phyloP scores from a whole-genome alignment of 495 filamentous ascomycete species.

The Aspergillus affinis region DNA sequence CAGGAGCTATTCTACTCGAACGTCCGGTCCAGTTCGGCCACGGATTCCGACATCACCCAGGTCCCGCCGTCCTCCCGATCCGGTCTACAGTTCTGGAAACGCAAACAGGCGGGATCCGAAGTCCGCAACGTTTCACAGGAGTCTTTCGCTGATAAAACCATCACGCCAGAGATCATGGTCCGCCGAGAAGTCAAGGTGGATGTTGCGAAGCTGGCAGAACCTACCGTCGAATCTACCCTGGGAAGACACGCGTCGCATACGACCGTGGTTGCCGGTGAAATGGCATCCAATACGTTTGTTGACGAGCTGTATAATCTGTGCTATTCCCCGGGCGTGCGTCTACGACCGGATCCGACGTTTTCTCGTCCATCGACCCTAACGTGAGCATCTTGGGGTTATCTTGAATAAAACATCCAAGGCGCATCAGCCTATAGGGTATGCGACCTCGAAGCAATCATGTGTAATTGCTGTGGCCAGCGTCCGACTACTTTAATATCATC shows the following conservation, averaged over 20 bases:
- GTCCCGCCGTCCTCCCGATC: slow-evolving; percentile 25
- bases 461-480: no score
- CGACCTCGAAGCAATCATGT: no score
- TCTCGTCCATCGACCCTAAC: background rate
- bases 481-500: no score
- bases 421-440: no score
- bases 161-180: slow-evolving; percentile 53
- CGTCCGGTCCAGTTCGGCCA: slow-evolving; percentile 28
- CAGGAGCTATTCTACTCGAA: slow-evolving; percentile 34
- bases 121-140: slow-evolving; percentile 28
- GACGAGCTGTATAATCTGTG: slow-evolving; percentile 48
- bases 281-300: slow-evolving; percentile 34
- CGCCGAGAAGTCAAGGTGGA: slow-evolving; percentile 55
- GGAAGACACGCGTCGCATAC: slow-evolving; percentile 27
- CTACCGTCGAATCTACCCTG: slow-evolving; percentile 20
- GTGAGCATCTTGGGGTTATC: background rate
- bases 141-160: slow-evolving; percentile 26
- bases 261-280: slow-evolving; percentile 35
- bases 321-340: slow-evolving; percentile 35
- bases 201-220: slow-evolving; percentile 38
- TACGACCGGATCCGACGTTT: slow-evolving; percentile 29
- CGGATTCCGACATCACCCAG: slow-evolving; percentile 24
- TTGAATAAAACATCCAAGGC: no score
- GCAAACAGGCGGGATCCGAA: slow-evolving; percentile 15
- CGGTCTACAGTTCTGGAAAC: slow-evolving; percentile 34